A percentile compares a stretch with the other conserved stretches of the same genome.
Evolutionary conservation across 2,329 filamentous ascomycete species (phyloP).

Genomic region (Lithohypha guttulata): DNA sequence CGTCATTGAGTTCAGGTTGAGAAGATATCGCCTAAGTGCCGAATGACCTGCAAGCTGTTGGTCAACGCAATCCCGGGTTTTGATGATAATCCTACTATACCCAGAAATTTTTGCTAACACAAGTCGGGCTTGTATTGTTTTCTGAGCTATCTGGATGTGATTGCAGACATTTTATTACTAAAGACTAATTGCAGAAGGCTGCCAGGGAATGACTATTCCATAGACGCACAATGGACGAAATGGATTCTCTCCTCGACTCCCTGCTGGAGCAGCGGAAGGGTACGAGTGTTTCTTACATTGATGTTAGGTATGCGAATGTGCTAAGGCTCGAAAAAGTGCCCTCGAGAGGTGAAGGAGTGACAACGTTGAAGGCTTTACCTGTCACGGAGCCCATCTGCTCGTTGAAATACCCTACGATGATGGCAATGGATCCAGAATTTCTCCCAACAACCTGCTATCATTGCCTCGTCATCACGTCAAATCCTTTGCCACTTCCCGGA

Average conservation of each 20-base stretch:
- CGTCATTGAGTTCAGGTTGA: too few relatives aligned
- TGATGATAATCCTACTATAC: too few relatives aligned
- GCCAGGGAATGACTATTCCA: too few relatives aligned
- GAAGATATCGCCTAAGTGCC: too few relatives aligned
- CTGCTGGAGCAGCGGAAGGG: slow-evolving; percentile 8
- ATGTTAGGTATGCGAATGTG: slow-evolving; percentile 7
- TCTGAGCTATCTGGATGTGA: too few relatives aligned
- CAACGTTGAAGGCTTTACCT: slow-evolving; percentile 7
- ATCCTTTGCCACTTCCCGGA: slow-evolving; percentile 6
- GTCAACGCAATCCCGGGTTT: too few relatives aligned
- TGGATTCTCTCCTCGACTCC: slow-evolving; percentile 7
- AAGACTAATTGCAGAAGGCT: too few relatives aligned
- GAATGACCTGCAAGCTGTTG: too few relatives aligned
- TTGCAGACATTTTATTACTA: too few relatives aligned
- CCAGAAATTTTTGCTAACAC: too few relatives aligned
- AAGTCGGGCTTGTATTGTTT: too few relatives aligned
- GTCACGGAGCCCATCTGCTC: slow-evolving; percentile 11
- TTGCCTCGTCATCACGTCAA: slow-evolving; percentile 11
- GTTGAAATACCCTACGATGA: slow-evolving; percentile 6
- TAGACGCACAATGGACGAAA: too few relatives aligned
- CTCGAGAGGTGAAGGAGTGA: slow-evolving; percentile 10
- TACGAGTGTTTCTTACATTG: slow-evolving; percentile 6
- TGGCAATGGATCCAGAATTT: slow-evolving; percentile 12
- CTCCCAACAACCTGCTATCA: slow-evolving; percentile 12
- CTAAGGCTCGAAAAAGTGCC: slow-evolving; percentile 8